Evolutionary conservation across 2,329 filamentous ascomycete genomes (phyloP).

Genomic region (Phyllosticta paracitricarpa): DNA sequence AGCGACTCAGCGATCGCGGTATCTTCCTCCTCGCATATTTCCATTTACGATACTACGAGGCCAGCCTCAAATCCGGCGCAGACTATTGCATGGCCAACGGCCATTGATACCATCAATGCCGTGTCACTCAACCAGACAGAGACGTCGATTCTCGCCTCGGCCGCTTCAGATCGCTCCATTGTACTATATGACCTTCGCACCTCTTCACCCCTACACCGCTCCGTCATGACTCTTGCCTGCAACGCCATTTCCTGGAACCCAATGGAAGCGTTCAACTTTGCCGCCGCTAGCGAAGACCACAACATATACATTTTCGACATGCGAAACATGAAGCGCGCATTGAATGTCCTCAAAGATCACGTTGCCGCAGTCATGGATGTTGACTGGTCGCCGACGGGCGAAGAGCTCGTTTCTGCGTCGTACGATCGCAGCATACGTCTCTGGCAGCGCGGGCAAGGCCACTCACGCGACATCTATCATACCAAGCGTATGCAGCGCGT

Average conservation of each 20-base stretch:
- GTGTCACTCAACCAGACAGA: constrained; percentile 85
- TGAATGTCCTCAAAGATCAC: constrained; percentile 85
- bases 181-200: constrained; percentile 90
- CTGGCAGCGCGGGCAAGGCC: constrained; percentile 70
- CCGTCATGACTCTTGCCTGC: constrained; percentile 68
- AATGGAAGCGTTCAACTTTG: constrained; percentile 94
- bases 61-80: constrained; percentile 70
- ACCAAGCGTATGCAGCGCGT: constrained; percentile 97
- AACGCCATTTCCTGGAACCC: constrained; percentile 90
- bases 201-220: constrained; percentile 69
- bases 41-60: constrained; percentile 78
- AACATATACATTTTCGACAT: constrained; percentile 91
- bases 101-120: constrained; percentile 79
- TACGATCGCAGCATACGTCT: constrained; percentile 83
- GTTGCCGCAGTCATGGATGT: constrained; percentile 93
- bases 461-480: constrained; percentile 89
- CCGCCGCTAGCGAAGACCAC: constrained; percentile 88
- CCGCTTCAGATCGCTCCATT: constrained; percentile 71
- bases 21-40: constrained; percentile 60
- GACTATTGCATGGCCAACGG: constrained; percentile 76
- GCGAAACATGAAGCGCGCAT: constrained; percentile 74
- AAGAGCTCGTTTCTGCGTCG: constrained; percentile 82
- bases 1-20: constrained; percentile 69
- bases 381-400: constrained; percentile 87
- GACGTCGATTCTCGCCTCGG: constrained; percentile 79